These are phyloP conservation scores for Porodaedalea pini DNA, from an alignment of 1,284 basidiomycete species.

Conservation along the genomic window DNA sequence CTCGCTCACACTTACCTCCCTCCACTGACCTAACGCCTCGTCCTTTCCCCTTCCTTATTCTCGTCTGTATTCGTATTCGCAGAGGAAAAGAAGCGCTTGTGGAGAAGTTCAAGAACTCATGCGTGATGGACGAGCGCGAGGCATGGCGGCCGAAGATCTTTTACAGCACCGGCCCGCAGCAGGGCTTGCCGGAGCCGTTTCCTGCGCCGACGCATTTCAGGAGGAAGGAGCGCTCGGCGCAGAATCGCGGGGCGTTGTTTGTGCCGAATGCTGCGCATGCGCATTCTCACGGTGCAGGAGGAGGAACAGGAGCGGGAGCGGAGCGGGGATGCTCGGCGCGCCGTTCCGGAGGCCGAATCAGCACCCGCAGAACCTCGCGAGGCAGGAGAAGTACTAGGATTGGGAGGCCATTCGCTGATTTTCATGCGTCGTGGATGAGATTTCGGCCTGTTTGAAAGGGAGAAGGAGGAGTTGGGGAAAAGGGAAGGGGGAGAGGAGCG, in stretches of 20 bases:
- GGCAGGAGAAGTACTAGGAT: slow-evolving; percentile 6
- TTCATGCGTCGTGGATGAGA: not conserved
- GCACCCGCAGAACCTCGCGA: slow-evolving; percentile 18
- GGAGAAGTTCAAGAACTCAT: slow-evolving; percentile 83
- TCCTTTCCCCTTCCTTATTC: no score
- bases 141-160: slow-evolving; percentile 83
- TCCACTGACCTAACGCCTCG: no score
- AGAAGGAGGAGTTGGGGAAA: not conserved
- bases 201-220: slow-evolving; percentile 73
- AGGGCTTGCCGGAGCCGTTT: slow-evolving; percentile 77
- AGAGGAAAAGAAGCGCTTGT: slow-evolving; percentile 84
- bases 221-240: slow-evolving; percentile 71
- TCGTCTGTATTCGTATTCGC: slow-evolving; percentile 15
- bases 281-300: not conserved
- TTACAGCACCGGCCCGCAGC: slow-evolving; percentile 66
- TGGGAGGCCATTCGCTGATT: not conserved
- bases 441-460: not conserved
- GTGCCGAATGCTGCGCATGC: slow-evolving; percentile 34
- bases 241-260: slow-evolving; percentile 68
- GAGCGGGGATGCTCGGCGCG: slow-evolving; percentile 7
- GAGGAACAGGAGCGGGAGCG: not conserved
- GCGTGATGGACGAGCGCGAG: slow-evolving; percentile 79
- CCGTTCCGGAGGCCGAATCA: slow-evolving; percentile 19
- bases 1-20: slow-evolving; percentile 18
- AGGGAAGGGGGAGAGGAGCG: not conserved